Conservation (phyloP, 768 basidiomycete species). For the Rhizopogon salebrosus region DNA sequence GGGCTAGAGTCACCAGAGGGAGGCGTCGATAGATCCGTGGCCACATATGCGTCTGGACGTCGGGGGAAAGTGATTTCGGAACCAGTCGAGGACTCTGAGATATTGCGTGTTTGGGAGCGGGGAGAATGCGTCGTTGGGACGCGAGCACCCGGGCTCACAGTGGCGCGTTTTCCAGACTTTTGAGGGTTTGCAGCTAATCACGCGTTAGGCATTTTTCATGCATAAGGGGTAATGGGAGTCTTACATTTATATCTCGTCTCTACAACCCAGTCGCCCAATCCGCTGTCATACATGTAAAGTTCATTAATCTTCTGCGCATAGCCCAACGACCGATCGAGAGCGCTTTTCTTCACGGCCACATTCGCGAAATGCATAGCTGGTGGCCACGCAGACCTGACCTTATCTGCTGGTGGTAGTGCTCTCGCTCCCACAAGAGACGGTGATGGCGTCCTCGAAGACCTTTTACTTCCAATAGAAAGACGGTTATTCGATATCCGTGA, state of each 20-base stretch:
- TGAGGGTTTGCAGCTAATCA: slow-evolving; percentile 16
- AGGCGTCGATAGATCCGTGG: slow-evolving; percentile 64
- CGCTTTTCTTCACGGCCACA: slow-evolving; percentile 46
- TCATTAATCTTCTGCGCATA: slow-evolving; percentile 86
- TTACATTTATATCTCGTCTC: slow-evolving; percentile 53
- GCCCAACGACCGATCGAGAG: slow-evolving; percentile 62
- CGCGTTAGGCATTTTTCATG: slow-evolving; percentile 5
- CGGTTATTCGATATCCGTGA: slow-evolving; percentile 43
- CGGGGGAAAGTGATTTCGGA: slow-evolving; percentile 78
- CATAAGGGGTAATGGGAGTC: slow-evolving; percentile 1
- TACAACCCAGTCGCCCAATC: slow-evolving; percentile 70
- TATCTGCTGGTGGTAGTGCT: slow-evolving; percentile 20
- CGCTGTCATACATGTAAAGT: slow-evolving; percentile 67
- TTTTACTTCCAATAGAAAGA: slow-evolving; percentile 16
- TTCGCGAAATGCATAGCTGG: slow-evolving; percentile 70
- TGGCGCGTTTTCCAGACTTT: slow-evolving; percentile 22
- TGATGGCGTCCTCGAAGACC: slow-evolving; percentile 19
- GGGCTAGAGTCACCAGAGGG: slow-evolving; percentile 42
- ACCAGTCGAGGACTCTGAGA: slow-evolving; percentile 65
- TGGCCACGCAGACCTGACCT: slow-evolving; percentile 42
- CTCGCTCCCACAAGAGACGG: slow-evolving; percentile 18
- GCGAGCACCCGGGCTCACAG: slow-evolving; percentile 14
- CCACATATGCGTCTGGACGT: slow-evolving; percentile 71
- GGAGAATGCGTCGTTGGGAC: slow-evolving; percentile 37
- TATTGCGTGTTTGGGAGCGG: slow-evolving; percentile 55